Evolutionary conservation across 306 rosid species (phyloP), one percentile per base, ranked within the genome.

Genomic region (Prunus salicina): DNA sequence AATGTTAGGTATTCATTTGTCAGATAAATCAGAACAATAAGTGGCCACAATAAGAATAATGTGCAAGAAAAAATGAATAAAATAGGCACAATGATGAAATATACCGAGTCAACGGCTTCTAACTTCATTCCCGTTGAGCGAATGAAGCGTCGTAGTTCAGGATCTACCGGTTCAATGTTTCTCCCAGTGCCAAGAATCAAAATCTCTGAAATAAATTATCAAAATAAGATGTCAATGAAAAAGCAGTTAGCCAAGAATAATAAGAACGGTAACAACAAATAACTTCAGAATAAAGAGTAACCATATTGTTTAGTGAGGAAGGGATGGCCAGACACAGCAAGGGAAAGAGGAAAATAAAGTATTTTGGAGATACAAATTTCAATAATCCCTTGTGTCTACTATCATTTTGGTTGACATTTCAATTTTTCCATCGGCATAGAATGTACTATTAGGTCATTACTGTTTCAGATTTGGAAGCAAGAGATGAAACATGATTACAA

Each of bases 91-190:
- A 3, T 0, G 27, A 45, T 24, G 18, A 53, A 58, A 75, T 2
- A 55, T 91, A 94, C 98, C 82, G 96, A 82, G 79, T 94, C 96
- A 57, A 90, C 41, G 19, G 88, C 93, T 89, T 94, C 98, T 60
- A 94, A 82, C 87, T 92, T 92, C 80, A 94, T 92, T 89, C 98
- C 97, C 63, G 87, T 80, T 58, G 96, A 90, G 34, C 85, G 88
- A 69, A 92, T 69, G 82, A 86, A 87, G 77, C 38, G 84, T 24
- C 85, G 78, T 64, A 90, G 77, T 81, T 90, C 93, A 64, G 97
- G 96, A 87, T 85, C 84, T 38, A 94, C 89, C 5, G 67, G 89
- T 49, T 89, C 93, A 81, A 87, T 87, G 86, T 82, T 2, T 82
- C 89, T 87, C 83, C n/a, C 98, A 85, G 95, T 87, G 76, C 95